Evolutionary conservation across 441 rosid genomes (phyloP), one percentile per base, ranked within the genome.

Genomic region (Geranium incanum): DNA sequence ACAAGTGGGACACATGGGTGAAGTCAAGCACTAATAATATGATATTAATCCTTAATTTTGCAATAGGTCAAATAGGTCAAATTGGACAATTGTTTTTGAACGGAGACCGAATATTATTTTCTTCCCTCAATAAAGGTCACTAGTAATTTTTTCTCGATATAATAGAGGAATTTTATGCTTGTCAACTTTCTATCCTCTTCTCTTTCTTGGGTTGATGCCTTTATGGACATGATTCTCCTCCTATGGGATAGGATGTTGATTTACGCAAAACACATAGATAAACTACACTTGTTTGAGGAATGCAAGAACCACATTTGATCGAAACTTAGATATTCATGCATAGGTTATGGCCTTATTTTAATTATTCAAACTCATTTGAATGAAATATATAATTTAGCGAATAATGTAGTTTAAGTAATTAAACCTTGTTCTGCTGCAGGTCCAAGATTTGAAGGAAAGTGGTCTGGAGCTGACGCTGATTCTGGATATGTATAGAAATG

Each of bases 401-500:
- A 62, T 13, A 8, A 6, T 21, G 28, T 21, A 60, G 66, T 12
- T 62, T 23, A n/a, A 62, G 66, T 11, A 21, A 62, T 13, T 23
- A 62, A 62, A 23, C 66, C 66, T 23, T 52, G 33, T 67, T 72
- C 72, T 76, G 64, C 69, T 85, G 74, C 84, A 95, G 99, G 92
- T 87, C 63, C 84, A 78, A 78, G 93, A 88, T 84, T 78, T 90
- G 76, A 84, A 81, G 68, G 87, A 84, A 75, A 83, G 89, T 79
- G 86, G 84, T 60, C 62, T 71, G 78, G 99, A 93, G 87, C 84
- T 91, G 84, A 87, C 86, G 80, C 78, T 91, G 80, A 83, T 95
- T 82, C 72, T 87, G 77, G 95, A 90, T 73, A 93, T 93, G 99
- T 88, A 83, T 78, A 86, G 83, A 77, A 94, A 87, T 12, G 99